These are phyloP conservation scores for Thalassia testudinum DNA, from an alignment of 116 monocot genomes.

Conservation along the genomic window DNA sequence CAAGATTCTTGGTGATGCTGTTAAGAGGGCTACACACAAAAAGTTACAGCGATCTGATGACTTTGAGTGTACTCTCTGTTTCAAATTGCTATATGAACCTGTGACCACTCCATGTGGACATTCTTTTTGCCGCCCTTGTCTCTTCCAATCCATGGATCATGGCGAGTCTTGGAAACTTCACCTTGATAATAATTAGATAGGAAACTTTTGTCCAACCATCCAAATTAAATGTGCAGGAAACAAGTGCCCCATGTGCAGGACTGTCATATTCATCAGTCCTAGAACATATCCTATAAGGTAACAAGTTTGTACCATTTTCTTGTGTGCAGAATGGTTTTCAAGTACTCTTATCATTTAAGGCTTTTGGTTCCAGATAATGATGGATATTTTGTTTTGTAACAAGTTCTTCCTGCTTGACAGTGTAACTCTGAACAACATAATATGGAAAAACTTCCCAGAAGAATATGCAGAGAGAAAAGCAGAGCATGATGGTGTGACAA, in stretches of 20 bases:
- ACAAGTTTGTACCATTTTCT: neutral
- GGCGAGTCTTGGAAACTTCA: conserved; percentile 23
- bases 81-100: conserved; percentile 84
- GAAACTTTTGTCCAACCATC: neutral
- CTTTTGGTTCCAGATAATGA: too few relatives aligned
- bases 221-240: conserved; percentile 38
- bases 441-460: conserved; percentile 73
- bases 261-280: conserved; percentile 70
- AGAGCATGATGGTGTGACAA: conserved; percentile 58
- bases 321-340: neutral
- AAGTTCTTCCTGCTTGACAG: conserved; percentile 27
- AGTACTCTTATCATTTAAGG: too few relatives aligned
- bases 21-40: conserved; percentile 16
- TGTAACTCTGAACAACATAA: conserved; percentile 88
- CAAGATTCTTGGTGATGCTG: conserved; percentile 19
- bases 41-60: conserved; percentile 55
- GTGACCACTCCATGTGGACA: conserved; percentile 98
- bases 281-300: conserved; percentile 92
- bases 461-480: conserved; percentile 78
- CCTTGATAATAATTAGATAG: neutral
- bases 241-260: conserved; percentile 94
- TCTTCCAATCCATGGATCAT: conserved; percentile 94
- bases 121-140: conserved; percentile 85
- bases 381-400: neutral
- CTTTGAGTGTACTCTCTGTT: conserved; percentile 87